phyloP scores from a whole-genome alignment of 257 asterid species.

The Agastache rugosa region DNA sequence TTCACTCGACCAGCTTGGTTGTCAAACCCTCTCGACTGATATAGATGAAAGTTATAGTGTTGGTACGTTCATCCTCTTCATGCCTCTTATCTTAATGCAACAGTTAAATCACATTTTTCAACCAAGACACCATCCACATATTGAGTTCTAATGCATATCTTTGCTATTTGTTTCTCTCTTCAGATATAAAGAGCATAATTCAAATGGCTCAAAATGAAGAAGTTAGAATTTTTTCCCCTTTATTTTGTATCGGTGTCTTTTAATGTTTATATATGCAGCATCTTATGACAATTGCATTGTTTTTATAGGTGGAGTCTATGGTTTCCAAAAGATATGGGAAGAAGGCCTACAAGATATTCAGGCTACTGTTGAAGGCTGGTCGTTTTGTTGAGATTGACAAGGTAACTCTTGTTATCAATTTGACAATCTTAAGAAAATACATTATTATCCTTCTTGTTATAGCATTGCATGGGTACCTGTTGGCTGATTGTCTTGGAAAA shows the following conservation, averaged over 20 bases:
- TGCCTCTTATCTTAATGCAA: constrained; percentile 20
- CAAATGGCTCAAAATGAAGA: constrained; percentile 84
- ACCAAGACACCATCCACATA: neutral
- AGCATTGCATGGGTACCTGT: neutral
- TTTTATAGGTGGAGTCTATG: constrained; percentile 86
- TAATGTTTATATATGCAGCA: constrained; percentile 15
- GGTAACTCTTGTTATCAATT: constrained; percentile 51
- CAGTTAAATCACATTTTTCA: constrained; percentile 13
- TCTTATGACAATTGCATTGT: constrained; percentile 32
- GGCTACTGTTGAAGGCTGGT: constrained; percentile 64
- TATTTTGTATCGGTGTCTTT: constrained; percentile 25
- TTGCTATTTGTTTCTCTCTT: constrained; percentile 32
- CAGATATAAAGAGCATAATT: constrained; percentile 80
- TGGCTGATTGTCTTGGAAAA: constrained; percentile 2
- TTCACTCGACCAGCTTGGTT: constrained; percentile 73
- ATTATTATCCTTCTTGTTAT: constrained; percentile 1
- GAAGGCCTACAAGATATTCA: constrained; percentile 87
- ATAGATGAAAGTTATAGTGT: constrained; percentile 63
- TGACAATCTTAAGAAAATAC: neutral
- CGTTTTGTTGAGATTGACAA: constrained; percentile 67
- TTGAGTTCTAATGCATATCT: constrained; percentile 27
- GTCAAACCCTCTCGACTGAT: constrained; percentile 51
- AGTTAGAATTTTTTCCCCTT: constrained; percentile 46
- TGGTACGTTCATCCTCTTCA: constrained; percentile 55
- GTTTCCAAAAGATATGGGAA: constrained; percentile 78